Conservation (phyloP, 495 filamentous ascomycete species). For the Penicillium pulvis region DNA sequence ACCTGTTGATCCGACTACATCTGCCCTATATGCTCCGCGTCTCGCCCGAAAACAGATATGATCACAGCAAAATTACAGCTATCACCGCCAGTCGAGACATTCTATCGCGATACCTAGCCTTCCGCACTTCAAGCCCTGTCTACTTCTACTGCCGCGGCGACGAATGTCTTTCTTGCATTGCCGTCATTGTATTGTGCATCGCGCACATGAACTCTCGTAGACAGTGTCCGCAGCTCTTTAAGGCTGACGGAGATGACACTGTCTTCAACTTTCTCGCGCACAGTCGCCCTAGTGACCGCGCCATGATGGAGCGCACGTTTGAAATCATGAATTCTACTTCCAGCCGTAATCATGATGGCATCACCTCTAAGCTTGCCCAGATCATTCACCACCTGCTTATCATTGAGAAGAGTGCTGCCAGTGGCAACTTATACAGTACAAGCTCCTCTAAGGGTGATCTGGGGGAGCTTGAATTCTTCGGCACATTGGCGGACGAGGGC, state of each 20-base stretch:
- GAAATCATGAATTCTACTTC: constrained; percentile 37
- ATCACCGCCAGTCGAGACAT: constrained; percentile 45
- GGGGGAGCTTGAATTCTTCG: constrained; percentile 13
- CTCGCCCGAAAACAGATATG: constrained; percentile 21
- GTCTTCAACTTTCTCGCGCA: constrained; percentile 38
- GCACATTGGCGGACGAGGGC: constrained; percentile 11
- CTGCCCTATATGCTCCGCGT: constrained; percentile 24
- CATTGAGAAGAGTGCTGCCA: constrained; percentile 26
- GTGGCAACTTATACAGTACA: constrained; percentile 25
- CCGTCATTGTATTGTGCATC: constrained; percentile 38
- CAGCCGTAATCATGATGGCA: constrained; percentile 18
- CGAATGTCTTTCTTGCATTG: constrained; percentile 54
- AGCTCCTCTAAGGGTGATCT: constrained; percentile 18
- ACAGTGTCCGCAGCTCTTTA: constrained; percentile 1
- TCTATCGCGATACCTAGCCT: constrained; percentile 17
- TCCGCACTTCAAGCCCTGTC: constrained; percentile 17
- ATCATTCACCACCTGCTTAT: constrained; percentile 36
- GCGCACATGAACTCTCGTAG: constrained; percentile 31
- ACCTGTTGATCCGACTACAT: constrained; percentile 30
- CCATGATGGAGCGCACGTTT: constrained; percentile 42
- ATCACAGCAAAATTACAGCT: constrained; percentile 33
- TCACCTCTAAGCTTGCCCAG: constrained; percentile 36
- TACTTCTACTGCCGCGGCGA: constrained; percentile 49
- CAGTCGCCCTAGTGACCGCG: constrained; percentile 44
- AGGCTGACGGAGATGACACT: constrained; percentile 3